A percentile compares a stretch with the other conserved stretches of the same genome.
phyloP scores from a whole-genome alignment of 768 basidiomycete genomes.

The Agaricus subrufescens region DNA sequence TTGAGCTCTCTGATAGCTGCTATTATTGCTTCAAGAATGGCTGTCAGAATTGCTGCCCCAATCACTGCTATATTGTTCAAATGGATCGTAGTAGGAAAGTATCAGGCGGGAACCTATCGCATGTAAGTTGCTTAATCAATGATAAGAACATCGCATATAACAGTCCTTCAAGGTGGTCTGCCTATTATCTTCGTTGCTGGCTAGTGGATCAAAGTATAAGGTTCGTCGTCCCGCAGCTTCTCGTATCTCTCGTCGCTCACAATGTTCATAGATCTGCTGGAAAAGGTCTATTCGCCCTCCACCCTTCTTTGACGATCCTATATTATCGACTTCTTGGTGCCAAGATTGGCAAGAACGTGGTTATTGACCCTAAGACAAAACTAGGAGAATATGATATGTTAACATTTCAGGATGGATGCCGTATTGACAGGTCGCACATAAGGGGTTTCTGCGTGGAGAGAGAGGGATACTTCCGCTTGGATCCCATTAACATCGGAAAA shows the following conservation, averaged over 20 bases:
- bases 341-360: conserved; percentile 34
- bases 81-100: conserved; percentile 41
- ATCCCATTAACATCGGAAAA: conserved; percentile 30
- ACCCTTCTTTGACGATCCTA: conserved; percentile 30
- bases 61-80: conserved; percentile 37
- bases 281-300: conserved; percentile 35
- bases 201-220: conserved; percentile 34
- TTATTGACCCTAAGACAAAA: conserved; percentile 31
- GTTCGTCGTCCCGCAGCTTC: conserved; percentile 9
- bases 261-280: conserved; percentile 25
- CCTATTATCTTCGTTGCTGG: conserved; percentile 41
- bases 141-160: background rate
- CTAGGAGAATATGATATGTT: conserved; percentile 43
- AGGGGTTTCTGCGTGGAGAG: conserved; percentile 43
- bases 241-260: background rate
- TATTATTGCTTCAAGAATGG: conserved; percentile 29
- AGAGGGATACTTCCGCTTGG: conserved; percentile 39
- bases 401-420: conserved; percentile 36
- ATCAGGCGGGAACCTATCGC: conserved; percentile 31
- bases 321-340: conserved; percentile 45
- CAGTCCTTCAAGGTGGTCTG: conserved; percentile 26
- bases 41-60: conserved; percentile 31
- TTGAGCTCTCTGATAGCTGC: conserved; percentile 28
- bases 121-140: conserved; percentile 22
- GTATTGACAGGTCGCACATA: conserved; percentile 34